Evolutionary conservation across 1,284 basidiomycete species (phyloP).

Genomic region (Pseudozyma tsukubaensis): DNA sequence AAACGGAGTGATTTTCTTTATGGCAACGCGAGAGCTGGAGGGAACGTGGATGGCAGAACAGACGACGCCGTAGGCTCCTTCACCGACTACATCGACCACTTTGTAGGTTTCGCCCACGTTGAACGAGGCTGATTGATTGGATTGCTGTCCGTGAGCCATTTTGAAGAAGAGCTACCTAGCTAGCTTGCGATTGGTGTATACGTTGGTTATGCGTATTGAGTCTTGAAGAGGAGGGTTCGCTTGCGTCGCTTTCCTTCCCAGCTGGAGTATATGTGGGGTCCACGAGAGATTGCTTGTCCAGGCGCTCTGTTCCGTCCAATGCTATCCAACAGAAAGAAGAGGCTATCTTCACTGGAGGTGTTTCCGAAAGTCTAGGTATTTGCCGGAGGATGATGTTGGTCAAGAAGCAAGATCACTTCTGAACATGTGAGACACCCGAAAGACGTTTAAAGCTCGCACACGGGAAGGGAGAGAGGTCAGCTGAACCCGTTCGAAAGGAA

Average conservation of each 20-base stretch:
- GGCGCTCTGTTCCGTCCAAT: no score
- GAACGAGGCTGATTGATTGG: conserved; percentile 40
- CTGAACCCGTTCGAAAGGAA: no score
- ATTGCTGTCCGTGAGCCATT: conserved; percentile 42
- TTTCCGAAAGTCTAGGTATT: neutral
- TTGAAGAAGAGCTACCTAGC: neutral
- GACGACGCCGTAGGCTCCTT: conserved; percentile 71
- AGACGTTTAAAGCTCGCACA: no score
- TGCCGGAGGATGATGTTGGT: neutral
- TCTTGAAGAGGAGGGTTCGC: no score
- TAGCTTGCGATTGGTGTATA: neutral
- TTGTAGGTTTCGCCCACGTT: conserved; percentile 62
- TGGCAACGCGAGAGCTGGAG: conserved; percentile 68
- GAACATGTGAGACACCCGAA: neutral
- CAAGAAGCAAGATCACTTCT: neutral
- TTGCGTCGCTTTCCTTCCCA: no score
- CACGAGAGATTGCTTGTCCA: no score
- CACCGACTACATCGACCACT: conserved; percentile 70
- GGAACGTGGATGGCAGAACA: conserved; percentile 69
- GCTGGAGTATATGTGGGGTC: no score
- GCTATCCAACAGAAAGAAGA: no score
- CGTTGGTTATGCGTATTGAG: no score
- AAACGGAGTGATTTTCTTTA: conserved; percentile 69
- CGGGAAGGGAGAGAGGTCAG: no score
- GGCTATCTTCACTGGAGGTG: no score